Conservation (phyloP, 2,329 filamentous ascomycete genomes). For the Verticillium alfalfae region DNA sequence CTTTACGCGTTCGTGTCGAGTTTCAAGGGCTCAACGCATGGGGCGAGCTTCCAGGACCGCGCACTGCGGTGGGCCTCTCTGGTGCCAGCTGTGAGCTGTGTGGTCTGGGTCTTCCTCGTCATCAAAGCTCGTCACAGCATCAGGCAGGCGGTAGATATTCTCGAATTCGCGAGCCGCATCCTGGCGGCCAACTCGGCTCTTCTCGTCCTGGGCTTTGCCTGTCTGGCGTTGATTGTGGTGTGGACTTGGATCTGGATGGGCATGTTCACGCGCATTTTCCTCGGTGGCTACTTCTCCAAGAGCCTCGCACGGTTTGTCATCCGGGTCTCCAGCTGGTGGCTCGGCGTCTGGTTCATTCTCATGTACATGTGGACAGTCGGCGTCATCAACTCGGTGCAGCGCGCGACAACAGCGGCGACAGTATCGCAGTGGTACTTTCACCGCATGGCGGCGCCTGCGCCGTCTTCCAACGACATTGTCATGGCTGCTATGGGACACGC, state of each 20-base stretch:
- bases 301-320: conserved; percentile 66
- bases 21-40: conserved; percentile 71
- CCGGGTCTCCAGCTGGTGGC: conserved; percentile 86
- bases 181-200: conserved; percentile 79
- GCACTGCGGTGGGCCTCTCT: conserved; percentile 84
- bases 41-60: conserved; percentile 76
- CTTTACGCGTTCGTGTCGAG: conserved; percentile 88
- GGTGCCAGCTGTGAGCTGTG: conserved; percentile 66
- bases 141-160: conserved; percentile 75
- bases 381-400: conserved; percentile 81
- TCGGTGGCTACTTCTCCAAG: conserved; percentile 78
- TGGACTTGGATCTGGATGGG: conserved; percentile 97
- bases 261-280: conserved; percentile 94
- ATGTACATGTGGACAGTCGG: conserved; percentile 95
- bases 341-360: conserved; percentile 85
- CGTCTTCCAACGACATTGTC: conserved; percentile 76
- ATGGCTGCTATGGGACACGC: conserved; percentile 78
- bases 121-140: conserved; percentile 76
- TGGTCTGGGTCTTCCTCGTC: conserved; percentile 79
- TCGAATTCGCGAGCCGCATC: conserved; percentile 89
- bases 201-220: conserved; percentile 74
- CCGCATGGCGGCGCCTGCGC: conserved; percentile 71
- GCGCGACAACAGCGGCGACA: conserved; percentile 86
- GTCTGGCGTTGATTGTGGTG: conserved; percentile 67
- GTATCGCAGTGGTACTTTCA: conserved; percentile 99